Evolutionary conservation across 2,329 filamentous ascomycete genomes (phyloP), one percentile per base, ranked within the genome.

Genomic region (Thielaviopsis euricoi): DNA sequence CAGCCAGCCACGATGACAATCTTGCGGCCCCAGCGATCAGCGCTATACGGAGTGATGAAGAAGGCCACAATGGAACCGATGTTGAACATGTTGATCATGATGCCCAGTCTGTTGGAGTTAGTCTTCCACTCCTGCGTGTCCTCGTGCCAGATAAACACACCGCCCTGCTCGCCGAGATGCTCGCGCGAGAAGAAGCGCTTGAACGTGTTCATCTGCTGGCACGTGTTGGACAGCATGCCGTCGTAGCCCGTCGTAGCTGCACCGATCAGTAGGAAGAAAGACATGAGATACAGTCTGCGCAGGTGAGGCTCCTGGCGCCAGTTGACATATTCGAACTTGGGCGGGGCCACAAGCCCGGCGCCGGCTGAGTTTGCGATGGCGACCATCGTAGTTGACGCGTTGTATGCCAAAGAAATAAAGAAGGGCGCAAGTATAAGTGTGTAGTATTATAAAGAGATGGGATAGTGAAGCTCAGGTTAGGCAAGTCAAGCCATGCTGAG

Each of bases 241-340:
- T 83, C 80, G 65, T 81, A 82, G 56, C 79, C 79, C 7, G 78
- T 82, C 29, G 79, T 82, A 50, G 79, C 79, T 29, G 79, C 82
- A 13, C 77, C 79, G 58, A 82, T 70, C 67, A 79, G 77, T 59
- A 83, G 71, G 60, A 82, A 73, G 21, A 73, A 67, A 60, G 71
- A 72, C 65, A 74, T 73, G 55, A 71, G 71, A 64, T 82, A 82
- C 12, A 82, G 73, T 65, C 73, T 76, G 56, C 79, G 71, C 57
- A 82, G 68, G 64, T 79, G 76, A 43, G 77, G 77, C 62, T 82
- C 76, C 63, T 69, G 72, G 61, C 71, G 76, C 80, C 80, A 83
- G 57, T 68, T 74, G 22, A 81, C 78, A 59, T 71, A 71, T 63
- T 79, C 74, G 63, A 81, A 79, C 33, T 71, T 68, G 23, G 77